Evolutionary conservation across 768 basidiomycete genomes (phyloP).

Genomic region (Dendrothele bispora): DNA sequence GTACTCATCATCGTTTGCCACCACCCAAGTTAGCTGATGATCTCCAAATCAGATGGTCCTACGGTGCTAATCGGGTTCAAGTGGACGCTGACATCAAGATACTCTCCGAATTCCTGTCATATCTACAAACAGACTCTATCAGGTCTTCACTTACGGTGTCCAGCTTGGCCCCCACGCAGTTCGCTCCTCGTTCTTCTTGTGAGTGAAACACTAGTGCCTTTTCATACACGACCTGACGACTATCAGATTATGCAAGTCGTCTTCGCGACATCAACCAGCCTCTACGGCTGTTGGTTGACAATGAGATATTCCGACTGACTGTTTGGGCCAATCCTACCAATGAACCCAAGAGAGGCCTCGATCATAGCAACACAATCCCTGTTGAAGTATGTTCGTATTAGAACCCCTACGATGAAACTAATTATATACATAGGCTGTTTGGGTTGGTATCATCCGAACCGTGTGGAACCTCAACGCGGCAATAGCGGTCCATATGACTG

Average conservation of each 20-base stretch:
- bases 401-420: not conserved
- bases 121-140: conserved; percentile 72
- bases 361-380: conserved; percentile 55
- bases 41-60: conserved; percentile 74
- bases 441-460: conserved; percentile 67
- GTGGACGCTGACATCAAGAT: conserved; percentile 87
- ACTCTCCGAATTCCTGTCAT: conserved; percentile 78
- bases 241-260: conserved; percentile 53
- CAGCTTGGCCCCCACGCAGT: conserved; percentile 58
- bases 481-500: conserved; percentile 79
- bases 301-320: conserved; percentile 80
- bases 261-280: conserved; percentile 73
- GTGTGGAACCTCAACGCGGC: conserved; percentile 85
- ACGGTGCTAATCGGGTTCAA: conserved; percentile 91
- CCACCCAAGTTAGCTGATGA: not conserved
- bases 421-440: conserved; percentile 44
- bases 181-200: conserved; percentile 42
- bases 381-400: conserved; percentile 5
- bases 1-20: conserved; percentile 22
- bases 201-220: conserved; percentile 17
- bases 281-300: conserved; percentile 83
- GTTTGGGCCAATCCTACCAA: conserved; percentile 92
- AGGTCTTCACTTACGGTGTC: conserved; percentile 58
- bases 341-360: conserved; percentile 67
- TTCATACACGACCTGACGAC: conserved; percentile 9